Base-by-base conservation (phyloP, 2,329 filamentous ascomycete genomes). In the Penicillium sclerotiorum region DNA sequence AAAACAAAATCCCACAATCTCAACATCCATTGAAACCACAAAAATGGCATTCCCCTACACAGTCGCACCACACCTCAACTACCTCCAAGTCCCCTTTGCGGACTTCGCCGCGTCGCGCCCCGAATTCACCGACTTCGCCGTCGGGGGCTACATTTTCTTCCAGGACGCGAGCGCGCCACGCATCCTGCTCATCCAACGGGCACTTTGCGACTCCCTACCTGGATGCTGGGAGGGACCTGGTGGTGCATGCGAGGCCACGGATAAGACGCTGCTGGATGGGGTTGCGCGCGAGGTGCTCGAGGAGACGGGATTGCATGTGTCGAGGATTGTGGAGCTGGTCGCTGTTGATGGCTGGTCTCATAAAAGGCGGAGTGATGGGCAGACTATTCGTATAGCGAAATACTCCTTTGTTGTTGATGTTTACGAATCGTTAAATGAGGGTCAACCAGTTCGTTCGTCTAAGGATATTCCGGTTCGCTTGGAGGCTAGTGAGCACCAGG, bases 161-260 rank as follows among this genome's bases (percentile, higher is more conserved):
- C 47, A 47, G n/a, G 35, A 47, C 30, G 42, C 32, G 30, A 20
- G 27, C 28, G 42, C 43, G 8, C 60, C 62, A 12, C 65, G 62
- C 22, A 61, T 75, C 45, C 70, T 79, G 9, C 66, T 79, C 20
- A 62, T 79, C n/a, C 76, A 75, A 44, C 73, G 76, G 47, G 61
- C 73, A 22, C 40, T 58, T 1, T 59, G 60, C n/a, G 75, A 79
- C 51, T 63, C 66, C 2, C 70, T 67, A 50, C 68, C 70, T 1
- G 63, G 65, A 6, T 62, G 60, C 50, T 78, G 79, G 79, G 80
- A 83, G 55, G 68, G 77, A 1, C 79, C 80, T 3, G 79, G 80
- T 6, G 80, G 80, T 2, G 73, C 72, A 11, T 69, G 70, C 22
- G 79, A 82, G 30, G 58, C 62, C 0, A 79, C 63, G 0, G 79